Conservation (phyloP, 2,329 filamentous ascomycete species). For the Phyllosticta paracitricarpa region DNA sequence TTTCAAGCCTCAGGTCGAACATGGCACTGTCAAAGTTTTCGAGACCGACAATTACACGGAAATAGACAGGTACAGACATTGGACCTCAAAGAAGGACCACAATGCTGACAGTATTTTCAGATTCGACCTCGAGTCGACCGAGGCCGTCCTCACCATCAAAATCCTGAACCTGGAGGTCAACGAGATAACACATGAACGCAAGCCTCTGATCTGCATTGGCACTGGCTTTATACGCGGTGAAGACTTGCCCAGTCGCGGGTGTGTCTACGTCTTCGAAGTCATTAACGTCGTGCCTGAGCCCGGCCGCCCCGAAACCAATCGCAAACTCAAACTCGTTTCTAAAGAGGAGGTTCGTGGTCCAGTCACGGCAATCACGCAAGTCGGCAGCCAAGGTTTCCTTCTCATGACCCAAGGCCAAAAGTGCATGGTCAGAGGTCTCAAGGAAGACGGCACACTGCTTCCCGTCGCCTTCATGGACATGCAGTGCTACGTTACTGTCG, state of each 20-base stretch:
- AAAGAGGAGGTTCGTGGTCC: conserved; percentile 89
- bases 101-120: conserved; percentile 16
- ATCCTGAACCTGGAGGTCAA: conserved; percentile 81
- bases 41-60: conserved; percentile 67
- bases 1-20: conserved; percentile 58
- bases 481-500: conserved; percentile 82
- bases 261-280: conserved; percentile 84
- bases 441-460: conserved; percentile 85
- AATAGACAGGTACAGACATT: conserved; percentile 51
- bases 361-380: conserved; percentile 74
- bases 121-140: conserved; percentile 60
- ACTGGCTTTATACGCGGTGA: conserved; percentile 82
- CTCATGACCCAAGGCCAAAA: conserved; percentile 92
- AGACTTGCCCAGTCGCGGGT: conserved; percentile 75
- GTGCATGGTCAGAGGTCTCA: conserved; percentile 90
- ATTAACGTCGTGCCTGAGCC: conserved; percentile 87
- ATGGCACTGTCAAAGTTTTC: conserved; percentile 66
- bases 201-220: conserved; percentile 72
- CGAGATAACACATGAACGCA: conserved; percentile 79
- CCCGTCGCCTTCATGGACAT: conserved; percentile 97
- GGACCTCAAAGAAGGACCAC: background rate
- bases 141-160: conserved; percentile 72
- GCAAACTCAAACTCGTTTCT: conserved; percentile 73
- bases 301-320: conserved; percentile 73
- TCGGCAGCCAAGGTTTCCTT: conserved; percentile 80